Evolutionary conservation across 192 early-diverging fungal genomes (phyloP).

Genomic region (Backusella morwellensis): DNA sequence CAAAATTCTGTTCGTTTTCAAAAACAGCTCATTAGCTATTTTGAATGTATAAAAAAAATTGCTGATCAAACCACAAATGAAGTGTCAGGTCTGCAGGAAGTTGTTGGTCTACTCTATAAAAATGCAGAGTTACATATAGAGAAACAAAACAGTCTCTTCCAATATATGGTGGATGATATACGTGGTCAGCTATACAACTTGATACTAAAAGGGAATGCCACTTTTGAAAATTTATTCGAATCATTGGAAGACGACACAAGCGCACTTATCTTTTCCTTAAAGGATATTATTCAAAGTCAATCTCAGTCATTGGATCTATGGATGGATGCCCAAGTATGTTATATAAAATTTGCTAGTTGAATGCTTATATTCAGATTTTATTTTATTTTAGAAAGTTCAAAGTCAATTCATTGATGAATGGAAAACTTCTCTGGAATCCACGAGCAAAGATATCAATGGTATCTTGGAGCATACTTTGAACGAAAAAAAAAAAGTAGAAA

Average conservation of each 20-base stretch:
- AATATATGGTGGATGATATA: background rate
- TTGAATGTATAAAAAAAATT: background rate
- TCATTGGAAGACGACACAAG: background rate
- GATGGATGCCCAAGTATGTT: background rate
- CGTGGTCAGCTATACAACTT: background rate
- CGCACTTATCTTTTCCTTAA: background rate
- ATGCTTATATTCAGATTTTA: background rate
- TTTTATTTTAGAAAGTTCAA: background rate
- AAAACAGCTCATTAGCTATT: background rate
- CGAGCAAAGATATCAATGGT: background rate
- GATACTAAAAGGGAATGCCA: background rate
- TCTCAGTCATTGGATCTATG: background rate
- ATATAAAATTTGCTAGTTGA: background rate
- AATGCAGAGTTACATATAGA: background rate
- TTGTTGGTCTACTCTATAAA: background rate
- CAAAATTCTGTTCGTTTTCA: background rate
- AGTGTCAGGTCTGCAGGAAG: background rate
- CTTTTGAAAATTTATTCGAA: background rate
- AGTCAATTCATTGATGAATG: background rate
- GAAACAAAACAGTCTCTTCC: background rate
- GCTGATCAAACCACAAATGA: background rate
- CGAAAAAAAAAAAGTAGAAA: background rate
- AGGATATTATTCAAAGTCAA: background rate
- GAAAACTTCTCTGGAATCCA: background rate
- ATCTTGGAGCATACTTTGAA: background rate